These are phyloP conservation scores for Sphaerulina vaccinii DNA, from an alignment of 2,329 filamentous ascomycete genomes.

Conservation along the genomic window DNA sequence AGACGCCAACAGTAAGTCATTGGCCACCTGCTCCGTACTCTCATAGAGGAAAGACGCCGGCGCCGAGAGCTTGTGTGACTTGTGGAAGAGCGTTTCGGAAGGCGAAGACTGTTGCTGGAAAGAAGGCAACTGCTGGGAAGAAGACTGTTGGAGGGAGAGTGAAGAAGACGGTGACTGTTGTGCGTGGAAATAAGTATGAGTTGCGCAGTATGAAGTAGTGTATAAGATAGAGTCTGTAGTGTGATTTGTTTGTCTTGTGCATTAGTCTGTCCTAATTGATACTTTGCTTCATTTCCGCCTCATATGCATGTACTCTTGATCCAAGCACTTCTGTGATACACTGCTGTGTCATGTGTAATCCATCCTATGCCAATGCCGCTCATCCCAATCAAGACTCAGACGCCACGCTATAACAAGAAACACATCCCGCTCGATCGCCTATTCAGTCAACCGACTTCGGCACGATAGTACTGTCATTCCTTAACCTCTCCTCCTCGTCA, in stretches of 20 bases:
- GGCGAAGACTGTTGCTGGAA: slow-evolving; percentile 3
- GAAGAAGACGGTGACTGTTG: too few relatives aligned
- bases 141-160: not conserved
- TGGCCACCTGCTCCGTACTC: slow-evolving; percentile 15
- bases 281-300: not conserved
- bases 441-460: not conserved
- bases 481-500: slow-evolving; percentile 5
- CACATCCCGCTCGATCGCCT: not conserved
- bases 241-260: not conserved
- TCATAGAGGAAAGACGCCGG: slow-evolving; percentile 7
- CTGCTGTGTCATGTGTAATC: not conserved
- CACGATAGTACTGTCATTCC: slow-evolving; percentile 9
- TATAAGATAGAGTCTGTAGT: not conserved
- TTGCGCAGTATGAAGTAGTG: not conserved
- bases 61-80: slow-evolving; percentile 12
- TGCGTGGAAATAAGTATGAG: not conserved
- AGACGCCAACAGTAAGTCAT: slow-evolving; percentile 24
- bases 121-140: not conserved
- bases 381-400: not conserved
- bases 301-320: not conserved
- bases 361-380: not conserved
- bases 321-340: not conserved
- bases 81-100: slow-evolving; percentile 20
- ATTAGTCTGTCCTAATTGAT: too few relatives aligned
- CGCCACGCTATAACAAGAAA: not conserved